A percentile compares a stretch with the other conserved stretches of the same genome.
Evolutionary conservation across 2,329 filamentous ascomycete genomes (phyloP).

Genomic region (Neonectria magnoliae): DNA sequence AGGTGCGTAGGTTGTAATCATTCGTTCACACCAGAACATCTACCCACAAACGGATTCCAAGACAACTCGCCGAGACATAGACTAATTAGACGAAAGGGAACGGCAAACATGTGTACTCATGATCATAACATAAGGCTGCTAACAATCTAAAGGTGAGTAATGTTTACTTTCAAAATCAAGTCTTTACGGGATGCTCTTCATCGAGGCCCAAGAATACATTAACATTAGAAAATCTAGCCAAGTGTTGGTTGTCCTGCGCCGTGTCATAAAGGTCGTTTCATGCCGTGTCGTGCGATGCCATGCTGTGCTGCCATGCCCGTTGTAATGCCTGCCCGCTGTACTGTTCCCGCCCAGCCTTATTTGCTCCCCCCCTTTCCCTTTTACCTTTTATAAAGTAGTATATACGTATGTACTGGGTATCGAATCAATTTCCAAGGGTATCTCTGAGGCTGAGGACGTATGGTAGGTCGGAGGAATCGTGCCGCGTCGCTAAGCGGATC

Average conservation of each 20-base stretch:
- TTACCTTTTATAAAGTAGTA: constrained; percentile 8
- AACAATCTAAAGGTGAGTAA: not conserved
- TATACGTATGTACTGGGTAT: constrained; percentile 24
- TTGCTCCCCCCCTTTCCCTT: not conserved
- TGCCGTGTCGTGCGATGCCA: constrained; percentile 23
- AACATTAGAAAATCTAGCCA: constrained; percentile 36
- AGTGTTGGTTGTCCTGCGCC: constrained; percentile 16
- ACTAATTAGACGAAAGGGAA: no score
- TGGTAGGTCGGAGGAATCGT: constrained; percentile 46
- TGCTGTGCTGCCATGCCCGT: not conserved
- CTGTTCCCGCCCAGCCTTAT: constrained; percentile 8
- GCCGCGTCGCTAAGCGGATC: constrained; percentile 57
- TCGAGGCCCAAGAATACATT: constrained; percentile 26
- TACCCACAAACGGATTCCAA: not conserved
- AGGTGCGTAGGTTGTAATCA: not conserved
- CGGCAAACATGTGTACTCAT: no score
- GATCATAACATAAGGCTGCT: not conserved
- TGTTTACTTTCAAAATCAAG: not conserved
- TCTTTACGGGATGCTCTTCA: not conserved
- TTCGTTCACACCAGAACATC: not conserved
- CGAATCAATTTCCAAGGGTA: constrained; percentile 42
- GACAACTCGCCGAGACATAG: not conserved
- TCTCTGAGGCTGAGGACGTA: constrained; percentile 51
- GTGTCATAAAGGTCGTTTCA: constrained; percentile 31
- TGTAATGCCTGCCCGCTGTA: constrained; percentile 3